phyloP scores from a whole-genome alignment of 2,329 filamentous ascomycete species.

The Trichoderma arundinaceum region DNA sequence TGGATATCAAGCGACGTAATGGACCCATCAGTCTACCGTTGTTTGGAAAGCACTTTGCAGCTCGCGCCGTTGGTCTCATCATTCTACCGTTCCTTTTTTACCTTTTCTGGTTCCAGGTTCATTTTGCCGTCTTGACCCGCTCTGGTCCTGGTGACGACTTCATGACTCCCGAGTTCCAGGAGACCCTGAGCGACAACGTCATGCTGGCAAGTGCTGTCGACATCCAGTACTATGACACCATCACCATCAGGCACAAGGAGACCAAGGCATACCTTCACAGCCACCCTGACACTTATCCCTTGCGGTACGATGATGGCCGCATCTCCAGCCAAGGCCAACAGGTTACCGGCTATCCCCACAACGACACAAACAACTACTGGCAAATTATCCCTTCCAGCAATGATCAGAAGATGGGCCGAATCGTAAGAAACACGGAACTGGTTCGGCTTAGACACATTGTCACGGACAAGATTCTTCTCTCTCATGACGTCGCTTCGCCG shows the following conservation, averaged over 20 bases:
- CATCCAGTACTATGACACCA: conserved; percentile 87
- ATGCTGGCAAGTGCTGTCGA: conserved; percentile 87
- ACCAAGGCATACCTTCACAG: conserved; percentile 97
- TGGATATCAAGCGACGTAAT: conserved; percentile 84
- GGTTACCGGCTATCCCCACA: conserved; percentile 96
- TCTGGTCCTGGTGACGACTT: conserved; percentile 98
- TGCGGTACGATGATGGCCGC: conserved; percentile 95
- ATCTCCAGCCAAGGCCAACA: conserved; percentile 98
- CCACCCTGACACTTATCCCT: conserved; percentile 84
- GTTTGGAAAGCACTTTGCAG: conserved; percentile 88
- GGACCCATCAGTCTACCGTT: conserved; percentile 79
- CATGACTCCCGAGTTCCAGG: conserved; percentile 98
- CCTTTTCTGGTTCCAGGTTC: conserved; percentile 99
- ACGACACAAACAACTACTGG: conserved; percentile 99
- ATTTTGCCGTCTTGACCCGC: conserved; percentile 85
- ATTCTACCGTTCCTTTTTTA: conserved; percentile 96
- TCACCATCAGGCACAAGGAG: conserved; percentile 93
- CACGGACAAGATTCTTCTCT: conserved; percentile 85
- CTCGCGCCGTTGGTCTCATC: conserved; percentile 84
- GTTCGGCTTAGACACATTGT: conserved; percentile 85
- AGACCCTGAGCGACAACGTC: conserved; percentile 91
- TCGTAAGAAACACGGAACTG: conserved; percentile 81
- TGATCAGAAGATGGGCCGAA: conserved; percentile 62
- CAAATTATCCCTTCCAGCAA: conserved; percentile 78
- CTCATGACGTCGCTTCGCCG: conserved; percentile 95